Percentiles rank a stretch among this genome's conserved stretches.
Conservation (phyloP, 129 eudicot species). For the Lactuca sativa region DNA sequence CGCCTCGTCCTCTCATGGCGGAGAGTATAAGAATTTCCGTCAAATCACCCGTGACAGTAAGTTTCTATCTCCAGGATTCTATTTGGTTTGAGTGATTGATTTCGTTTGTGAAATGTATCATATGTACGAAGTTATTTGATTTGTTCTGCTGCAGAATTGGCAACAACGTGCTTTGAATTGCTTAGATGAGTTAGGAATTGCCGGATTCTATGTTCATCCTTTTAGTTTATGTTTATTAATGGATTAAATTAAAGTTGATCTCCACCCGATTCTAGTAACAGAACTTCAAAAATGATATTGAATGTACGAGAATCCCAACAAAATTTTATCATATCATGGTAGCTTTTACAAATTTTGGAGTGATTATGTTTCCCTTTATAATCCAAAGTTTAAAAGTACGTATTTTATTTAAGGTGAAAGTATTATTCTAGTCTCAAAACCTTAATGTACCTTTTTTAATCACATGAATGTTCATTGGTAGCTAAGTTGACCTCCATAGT, state of each 20-base stretch:
- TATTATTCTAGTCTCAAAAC: neutral
- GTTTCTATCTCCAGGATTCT: constrained; percentile 17
- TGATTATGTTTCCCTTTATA: neutral
- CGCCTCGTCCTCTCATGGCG: constrained; percentile 57
- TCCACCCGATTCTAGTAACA: constrained; percentile 6
- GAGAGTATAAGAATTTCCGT: constrained; percentile 80
- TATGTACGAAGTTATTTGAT: constrained; percentile 22
- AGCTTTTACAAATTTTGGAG: neutral
- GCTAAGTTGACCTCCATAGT: constrained; percentile 10
- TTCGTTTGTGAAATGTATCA: constrained; percentile 1
- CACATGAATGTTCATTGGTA: neutral
- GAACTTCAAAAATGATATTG: constrained; percentile 2
- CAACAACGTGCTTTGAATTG: constrained; percentile 12
- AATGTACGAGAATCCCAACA: neutral
- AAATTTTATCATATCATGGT: neutral
- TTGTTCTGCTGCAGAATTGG: constrained; percentile 17
- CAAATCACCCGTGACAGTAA: constrained; percentile 82
- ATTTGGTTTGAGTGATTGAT: neutral
- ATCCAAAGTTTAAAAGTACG: neutral
- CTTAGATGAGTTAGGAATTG: neutral
- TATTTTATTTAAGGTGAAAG: neutral
- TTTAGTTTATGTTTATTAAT: neutral
- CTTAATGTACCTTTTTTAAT: constrained; percentile 3
- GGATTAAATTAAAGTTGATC: constrained; percentile 2
- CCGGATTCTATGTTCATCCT: neutral